Evolutionary conservation across 768 basidiomycete species (phyloP).

Genomic region (Lactarius pseudohatsudake): DNA sequence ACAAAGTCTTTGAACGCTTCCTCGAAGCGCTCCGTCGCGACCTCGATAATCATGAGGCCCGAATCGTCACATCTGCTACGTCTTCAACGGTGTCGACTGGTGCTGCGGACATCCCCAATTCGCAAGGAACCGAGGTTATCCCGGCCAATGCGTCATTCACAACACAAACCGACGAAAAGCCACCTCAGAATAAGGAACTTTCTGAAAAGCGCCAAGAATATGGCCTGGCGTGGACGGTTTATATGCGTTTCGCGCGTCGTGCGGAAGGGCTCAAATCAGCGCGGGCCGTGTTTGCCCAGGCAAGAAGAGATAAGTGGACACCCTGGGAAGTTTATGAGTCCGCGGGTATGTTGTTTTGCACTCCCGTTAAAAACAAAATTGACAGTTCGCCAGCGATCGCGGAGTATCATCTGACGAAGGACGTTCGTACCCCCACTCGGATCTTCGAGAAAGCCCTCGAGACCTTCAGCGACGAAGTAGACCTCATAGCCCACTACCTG

Average conservation of each 20-base stretch:
- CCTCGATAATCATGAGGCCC: conserved; percentile 59
- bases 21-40: conserved; percentile 61
- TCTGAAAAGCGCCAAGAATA: conserved; percentile 65
- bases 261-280: conserved; percentile 85
- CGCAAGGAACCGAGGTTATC: conserved; percentile 18
- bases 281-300: conserved; percentile 75
- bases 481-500: conserved; percentile 86
- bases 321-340: conserved; percentile 96
- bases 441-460: conserved; percentile 96
- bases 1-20: conserved; percentile 70
- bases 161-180: conserved; percentile 53
- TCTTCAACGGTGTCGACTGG: conserved; percentile 37
- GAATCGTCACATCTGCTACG: conserved; percentile 40
- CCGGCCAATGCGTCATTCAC: conserved; percentile 36
- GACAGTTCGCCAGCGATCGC: conserved; percentile 64
- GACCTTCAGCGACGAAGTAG: conserved; percentile 74
- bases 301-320: conserved; percentile 70
- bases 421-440: conserved; percentile 73
- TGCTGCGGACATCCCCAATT: neutral
- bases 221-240: conserved; percentile 81
- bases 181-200: conserved; percentile 54
- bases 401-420: conserved; percentile 90
- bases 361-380: conserved; percentile 14
- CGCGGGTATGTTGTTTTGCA: conserved; percentile 56
- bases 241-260: conserved; percentile 89